Evolutionary conservation across 306 rosid species (phyloP).

Genomic region (Dalbergia cochinchinensis): DNA sequence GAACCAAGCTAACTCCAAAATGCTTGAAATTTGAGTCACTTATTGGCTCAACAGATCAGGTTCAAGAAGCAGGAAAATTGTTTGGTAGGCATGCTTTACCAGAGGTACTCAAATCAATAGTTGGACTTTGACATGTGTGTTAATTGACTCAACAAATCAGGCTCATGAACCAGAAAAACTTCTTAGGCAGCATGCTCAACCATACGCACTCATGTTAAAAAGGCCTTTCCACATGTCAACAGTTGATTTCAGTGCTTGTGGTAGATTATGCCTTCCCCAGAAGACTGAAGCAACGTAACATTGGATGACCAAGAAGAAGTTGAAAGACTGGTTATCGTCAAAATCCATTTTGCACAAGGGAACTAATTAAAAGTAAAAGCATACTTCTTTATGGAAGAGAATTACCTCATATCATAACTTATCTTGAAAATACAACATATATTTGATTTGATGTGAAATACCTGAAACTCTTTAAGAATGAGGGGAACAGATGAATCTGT

Average conservation of each 20-base stretch:
- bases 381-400: neutral
- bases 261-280: neutral
- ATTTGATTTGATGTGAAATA: conserved; percentile 47
- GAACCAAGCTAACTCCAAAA: neutral
- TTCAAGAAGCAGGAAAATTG: neutral
- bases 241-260: neutral
- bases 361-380: conserved; percentile 13
- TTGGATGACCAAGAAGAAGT: conserved; percentile 19
- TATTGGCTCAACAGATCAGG: neutral
- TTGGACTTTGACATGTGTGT: neutral
- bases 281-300: conserved; percentile 3
- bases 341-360: conserved; percentile 16
- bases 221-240: neutral
- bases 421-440: neutral
- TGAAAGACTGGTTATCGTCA: neutral
- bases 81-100: neutral
- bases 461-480: conserved; percentile 91
- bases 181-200: too few species aligned
- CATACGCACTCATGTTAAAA: neutral
- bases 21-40: neutral
- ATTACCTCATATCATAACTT: conserved; percentile 28
- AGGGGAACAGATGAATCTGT: conserved; percentile 68
- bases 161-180: too few species aligned
- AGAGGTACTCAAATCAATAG: neutral
- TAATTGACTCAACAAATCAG: too few species aligned